phyloP scores from a whole-genome alignment of 1,284 basidiomycete species.

The Apiotrichum domesticum region DNA sequence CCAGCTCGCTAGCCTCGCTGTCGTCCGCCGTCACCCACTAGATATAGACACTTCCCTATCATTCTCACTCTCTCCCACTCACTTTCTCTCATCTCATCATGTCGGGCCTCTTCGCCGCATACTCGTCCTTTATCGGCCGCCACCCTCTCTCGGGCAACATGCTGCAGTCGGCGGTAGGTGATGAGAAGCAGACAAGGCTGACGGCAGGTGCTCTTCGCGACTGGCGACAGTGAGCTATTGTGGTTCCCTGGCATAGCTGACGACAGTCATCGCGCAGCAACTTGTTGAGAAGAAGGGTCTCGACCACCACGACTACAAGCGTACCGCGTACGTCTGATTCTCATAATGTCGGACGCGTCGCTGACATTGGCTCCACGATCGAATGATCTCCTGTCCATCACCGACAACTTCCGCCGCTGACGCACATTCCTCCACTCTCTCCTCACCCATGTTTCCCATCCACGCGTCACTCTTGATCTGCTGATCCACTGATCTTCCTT shows the following conservation, averaged over 20 bases:
- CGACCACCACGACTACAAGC: constrained; percentile 42
- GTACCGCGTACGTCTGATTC: constrained; percentile 42
- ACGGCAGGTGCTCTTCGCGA: constrained; percentile 46
- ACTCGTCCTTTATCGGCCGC: constrained; percentile 35
- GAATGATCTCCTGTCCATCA: too few species aligned
- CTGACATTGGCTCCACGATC: too few species aligned
- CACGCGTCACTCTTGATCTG: neutral
- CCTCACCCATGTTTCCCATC: neutral
- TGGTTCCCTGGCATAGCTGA: neutral
- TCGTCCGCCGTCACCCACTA: too few species aligned
- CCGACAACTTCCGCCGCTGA: too few species aligned
- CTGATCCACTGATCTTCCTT: neutral
- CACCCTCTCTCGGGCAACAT: constrained; percentile 42
- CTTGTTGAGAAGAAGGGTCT: constrained; percentile 48
- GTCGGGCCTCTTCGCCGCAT: constrained; percentile 36
- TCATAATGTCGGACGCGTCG: too few species aligned
- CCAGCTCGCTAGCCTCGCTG: too few species aligned
- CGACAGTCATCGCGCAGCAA: constrained; percentile 50
- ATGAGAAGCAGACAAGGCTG: neutral
- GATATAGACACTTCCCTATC: too few species aligned
- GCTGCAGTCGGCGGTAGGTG: constrained; percentile 41
- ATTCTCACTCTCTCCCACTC: too few species aligned
- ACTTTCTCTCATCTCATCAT: constrained; percentile 20
- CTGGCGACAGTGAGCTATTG: constrained; percentile 43
- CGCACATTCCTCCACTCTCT: neutral